Evolutionary conservation across 169 alveolate genomes (phyloP).

Genomic region (Eimeria sp.): DNA sequence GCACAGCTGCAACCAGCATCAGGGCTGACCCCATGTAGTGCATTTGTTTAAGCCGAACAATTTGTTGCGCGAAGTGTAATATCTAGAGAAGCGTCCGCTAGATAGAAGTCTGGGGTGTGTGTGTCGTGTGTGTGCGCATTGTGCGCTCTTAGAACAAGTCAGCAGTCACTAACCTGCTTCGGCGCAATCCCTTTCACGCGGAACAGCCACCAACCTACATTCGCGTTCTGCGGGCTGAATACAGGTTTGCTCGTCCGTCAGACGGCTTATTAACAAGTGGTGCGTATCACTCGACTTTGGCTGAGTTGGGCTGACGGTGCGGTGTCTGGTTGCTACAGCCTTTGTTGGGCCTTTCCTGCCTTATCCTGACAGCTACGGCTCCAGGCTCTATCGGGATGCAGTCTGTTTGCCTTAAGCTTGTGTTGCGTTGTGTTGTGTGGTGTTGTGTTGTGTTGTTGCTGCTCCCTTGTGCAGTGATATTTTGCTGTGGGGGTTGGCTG

Average conservation of each 20-base stretch:
- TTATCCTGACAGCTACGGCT: not conserved
- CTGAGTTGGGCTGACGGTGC: not conserved
- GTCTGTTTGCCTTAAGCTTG: no score
- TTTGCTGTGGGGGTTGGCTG: no score
- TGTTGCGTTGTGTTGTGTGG: no score
- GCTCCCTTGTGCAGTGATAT: no score
- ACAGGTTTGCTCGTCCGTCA: not conserved
- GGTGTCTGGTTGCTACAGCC: not conserved
- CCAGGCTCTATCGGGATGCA: no score
- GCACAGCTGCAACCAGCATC: slow-evolving; percentile 2
- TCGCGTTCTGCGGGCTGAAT: slow-evolving; percentile 44
- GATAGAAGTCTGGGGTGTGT: not conserved
- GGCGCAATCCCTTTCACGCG: slow-evolving; percentile 68
- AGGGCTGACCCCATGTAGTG: no score
- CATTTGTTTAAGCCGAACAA: not conserved
- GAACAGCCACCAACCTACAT: slow-evolving; percentile 56
- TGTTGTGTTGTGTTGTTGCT: no score
- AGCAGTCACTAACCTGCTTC: slow-evolving; percentile 51
- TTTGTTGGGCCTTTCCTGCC: not conserved
- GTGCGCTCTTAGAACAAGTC: slow-evolving; percentile 31
- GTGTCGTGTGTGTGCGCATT: not conserved
- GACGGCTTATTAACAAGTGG: not conserved
- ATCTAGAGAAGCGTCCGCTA: not conserved
- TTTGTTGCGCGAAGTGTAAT: not conserved
- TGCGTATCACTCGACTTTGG: not conserved